Percentiles rank a stretch among this genome's conserved stretches.
Evolutionary conservation across 495 filamentous ascomycete genomes (phyloP).

Genomic region (Trichoderma parareesei): DNA sequence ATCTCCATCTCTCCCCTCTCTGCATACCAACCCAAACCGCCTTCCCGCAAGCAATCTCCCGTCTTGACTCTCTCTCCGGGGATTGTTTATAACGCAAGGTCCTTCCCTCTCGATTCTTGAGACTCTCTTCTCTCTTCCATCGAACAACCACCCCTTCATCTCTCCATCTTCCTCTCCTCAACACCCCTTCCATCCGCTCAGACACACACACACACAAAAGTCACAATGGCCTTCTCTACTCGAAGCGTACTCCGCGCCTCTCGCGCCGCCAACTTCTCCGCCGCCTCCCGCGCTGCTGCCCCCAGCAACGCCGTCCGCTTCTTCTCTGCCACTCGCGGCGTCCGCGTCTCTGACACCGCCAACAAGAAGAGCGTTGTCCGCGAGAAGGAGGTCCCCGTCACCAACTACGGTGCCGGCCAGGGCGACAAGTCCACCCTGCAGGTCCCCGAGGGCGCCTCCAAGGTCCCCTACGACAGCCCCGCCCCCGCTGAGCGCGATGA

Average conservation of each 20-base stretch:
- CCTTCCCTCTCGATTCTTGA: neutral
- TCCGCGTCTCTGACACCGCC: slow-evolving; percentile 27
- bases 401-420: slow-evolving; percentile 37
- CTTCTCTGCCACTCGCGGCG: slow-evolving; percentile 29
- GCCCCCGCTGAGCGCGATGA: slow-evolving; percentile 27
- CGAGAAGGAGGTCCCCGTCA: slow-evolving; percentile 43
- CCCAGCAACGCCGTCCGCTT: slow-evolving; percentile 23
- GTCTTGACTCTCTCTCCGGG: neutral
- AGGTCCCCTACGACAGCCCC: slow-evolving; percentile 25
- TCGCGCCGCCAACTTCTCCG: slow-evolving; percentile 23
- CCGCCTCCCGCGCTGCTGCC: slow-evolving; percentile 20
- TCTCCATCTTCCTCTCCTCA: neutral
- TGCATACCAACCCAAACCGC: neutral
- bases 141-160: neutral
- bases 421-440: slow-evolving; percentile 57
- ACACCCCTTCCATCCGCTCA: neutral
- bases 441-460: slow-evolving; percentile 65
- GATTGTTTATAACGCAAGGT: neutral
- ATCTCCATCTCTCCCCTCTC: slow-evolving; percentile 3
- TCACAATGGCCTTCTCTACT: slow-evolving; percentile 32
- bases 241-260: slow-evolving; percentile 29
- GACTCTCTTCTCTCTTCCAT: neutral
- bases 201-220: slow-evolving; percentile 14
- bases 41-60: neutral
- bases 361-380: slow-evolving; percentile 34